These are phyloP conservation scores for Ophiocordyceps australis DNA, from an alignment of 2,329 filamentous ascomycete genomes.

Conservation along the genomic window DNA sequence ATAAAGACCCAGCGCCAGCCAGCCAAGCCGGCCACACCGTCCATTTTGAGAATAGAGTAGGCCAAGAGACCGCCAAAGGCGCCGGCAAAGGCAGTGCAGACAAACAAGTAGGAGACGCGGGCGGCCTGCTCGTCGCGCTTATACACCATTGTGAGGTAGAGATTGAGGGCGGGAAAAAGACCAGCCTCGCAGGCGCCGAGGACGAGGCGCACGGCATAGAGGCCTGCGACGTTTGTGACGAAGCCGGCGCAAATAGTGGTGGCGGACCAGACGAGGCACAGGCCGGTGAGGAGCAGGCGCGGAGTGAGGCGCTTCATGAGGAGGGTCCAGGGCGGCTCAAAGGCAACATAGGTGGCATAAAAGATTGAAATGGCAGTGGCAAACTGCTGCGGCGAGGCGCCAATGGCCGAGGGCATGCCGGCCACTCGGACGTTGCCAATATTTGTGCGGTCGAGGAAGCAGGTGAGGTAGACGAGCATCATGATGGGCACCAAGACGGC, in stretches of 20 bases:
- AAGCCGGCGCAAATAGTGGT: constrained; percentile 11
- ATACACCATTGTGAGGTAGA: constrained; percentile 11
- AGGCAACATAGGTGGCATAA: constrained; percentile 12
- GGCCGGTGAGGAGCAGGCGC: constrained; percentile 9
- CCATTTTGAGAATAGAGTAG: constrained; percentile 27
- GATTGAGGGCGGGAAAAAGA: constrained; percentile 8
- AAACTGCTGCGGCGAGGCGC: constrained; percentile 11
- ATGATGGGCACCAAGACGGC: constrained; percentile 21
- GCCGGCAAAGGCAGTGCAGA: constrained; percentile 29
- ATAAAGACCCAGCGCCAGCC: constrained; percentile 33
- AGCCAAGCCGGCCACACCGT: constrained; percentile 20
- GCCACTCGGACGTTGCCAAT: constrained; percentile 20
- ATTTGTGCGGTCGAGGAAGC: constrained; percentile 34
- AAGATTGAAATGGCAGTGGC: constrained; percentile 14
- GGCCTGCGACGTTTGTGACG: constrained; percentile 9
- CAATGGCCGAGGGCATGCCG: constrained; percentile 14
- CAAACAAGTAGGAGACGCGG: constrained; percentile 27
- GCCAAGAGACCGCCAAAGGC: constrained; percentile 22
- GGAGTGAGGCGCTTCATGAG: constrained; percentile 14
- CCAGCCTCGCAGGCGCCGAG: constrained; percentile 9
- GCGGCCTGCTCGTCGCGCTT: constrained; percentile 33
- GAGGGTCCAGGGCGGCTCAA: constrained; percentile 13
- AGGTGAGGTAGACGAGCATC: constrained; percentile 34
- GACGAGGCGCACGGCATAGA: constrained; percentile 8
- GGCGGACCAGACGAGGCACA: constrained; percentile 10